Evolutionary conservation across 2,329 filamentous ascomycete genomes (phyloP).

Genomic region (Phyllosticta citribraziliensis): DNA sequence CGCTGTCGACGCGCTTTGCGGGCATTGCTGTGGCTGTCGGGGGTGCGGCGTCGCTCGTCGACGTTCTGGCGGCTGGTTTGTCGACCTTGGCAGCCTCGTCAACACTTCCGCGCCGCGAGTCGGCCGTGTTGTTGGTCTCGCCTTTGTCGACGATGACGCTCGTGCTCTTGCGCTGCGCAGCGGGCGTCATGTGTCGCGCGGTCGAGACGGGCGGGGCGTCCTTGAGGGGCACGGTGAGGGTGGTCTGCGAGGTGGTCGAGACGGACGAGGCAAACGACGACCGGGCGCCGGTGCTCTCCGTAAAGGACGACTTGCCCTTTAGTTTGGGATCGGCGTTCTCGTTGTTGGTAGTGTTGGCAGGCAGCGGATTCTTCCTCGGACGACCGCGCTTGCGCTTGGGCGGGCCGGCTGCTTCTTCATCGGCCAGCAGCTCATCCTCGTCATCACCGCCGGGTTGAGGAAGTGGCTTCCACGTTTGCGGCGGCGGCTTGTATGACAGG

Average conservation of each 20-base stretch:
- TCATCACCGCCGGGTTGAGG: background rate
- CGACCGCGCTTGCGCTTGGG: slow-evolving; percentile 9
- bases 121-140: too few species aligned
- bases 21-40: too few species aligned
- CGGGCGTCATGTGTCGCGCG: background rate
- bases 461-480: background rate
- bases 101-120: too few species aligned
- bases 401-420: background rate
- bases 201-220: background rate
- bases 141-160: background rate
- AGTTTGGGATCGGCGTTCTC: background rate
- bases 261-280: background rate
- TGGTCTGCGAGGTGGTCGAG: background rate
- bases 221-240: background rate
- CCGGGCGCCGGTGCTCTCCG: background rate
- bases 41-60: too few species aligned
- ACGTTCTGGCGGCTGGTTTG: too few species aligned
- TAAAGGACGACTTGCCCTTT: background rate
- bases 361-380: slow-evolving; percentile 4
- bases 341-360: background rate
- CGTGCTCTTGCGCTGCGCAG: background rate
- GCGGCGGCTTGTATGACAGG: slow-evolving; percentile 8
- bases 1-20: background rate
- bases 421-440: background rate
- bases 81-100: too few species aligned